Percentiles rank a stretch among this genome's conserved stretches.
Evolutionary conservation across 495 filamentous ascomycete genomes (phyloP).

Genomic region (Penicillium coffeae): DNA sequence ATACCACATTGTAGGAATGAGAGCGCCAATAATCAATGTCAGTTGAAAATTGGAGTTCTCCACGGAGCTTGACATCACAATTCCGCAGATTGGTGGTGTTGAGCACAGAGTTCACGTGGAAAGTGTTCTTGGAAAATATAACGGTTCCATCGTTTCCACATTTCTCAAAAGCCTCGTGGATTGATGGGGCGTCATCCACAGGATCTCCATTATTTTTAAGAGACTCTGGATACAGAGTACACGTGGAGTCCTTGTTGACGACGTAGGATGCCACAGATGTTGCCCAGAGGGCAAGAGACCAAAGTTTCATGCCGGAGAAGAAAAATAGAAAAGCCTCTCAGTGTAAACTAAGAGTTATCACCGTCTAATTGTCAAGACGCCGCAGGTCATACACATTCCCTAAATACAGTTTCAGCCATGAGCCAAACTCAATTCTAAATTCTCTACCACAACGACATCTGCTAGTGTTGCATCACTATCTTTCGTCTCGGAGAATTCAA

Average conservation of each 20-base stretch:
- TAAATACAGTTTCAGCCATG: too few relatives aligned
- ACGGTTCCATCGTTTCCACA: conserved; percentile 37
- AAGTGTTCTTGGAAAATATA: conserved; percentile 35
- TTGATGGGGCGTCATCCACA: conserved; percentile 37
- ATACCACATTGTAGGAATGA: conserved; percentile 39
- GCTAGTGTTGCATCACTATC: neutral
- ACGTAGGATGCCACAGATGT: conserved; percentile 1
- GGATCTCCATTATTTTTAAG: conserved; percentile 1
- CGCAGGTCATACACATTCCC: too few relatives aligned
- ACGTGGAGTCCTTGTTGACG: neutral
- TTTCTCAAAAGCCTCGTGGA: conserved; percentile 35
- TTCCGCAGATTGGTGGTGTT: conserved; percentile 41
- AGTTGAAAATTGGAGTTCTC: conserved; percentile 28
- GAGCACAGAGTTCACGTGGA: conserved; percentile 39
- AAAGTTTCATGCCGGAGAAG: neutral
- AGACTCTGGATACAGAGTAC: neutral
- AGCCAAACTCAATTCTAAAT: too few relatives aligned
- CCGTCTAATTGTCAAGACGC: too few relatives aligned
- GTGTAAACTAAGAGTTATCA: too few relatives aligned
- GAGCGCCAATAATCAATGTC: conserved; percentile 46
- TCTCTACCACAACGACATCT: too few relatives aligned
- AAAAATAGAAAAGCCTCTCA: too few relatives aligned
- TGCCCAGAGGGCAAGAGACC: neutral
- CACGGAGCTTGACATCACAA: conserved; percentile 38
- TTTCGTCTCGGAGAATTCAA: neutral